These are phyloP conservation scores for Zygoascus tannicola DNA, from an alignment of 805 yeast species.

Conservation along the genomic window DNA sequence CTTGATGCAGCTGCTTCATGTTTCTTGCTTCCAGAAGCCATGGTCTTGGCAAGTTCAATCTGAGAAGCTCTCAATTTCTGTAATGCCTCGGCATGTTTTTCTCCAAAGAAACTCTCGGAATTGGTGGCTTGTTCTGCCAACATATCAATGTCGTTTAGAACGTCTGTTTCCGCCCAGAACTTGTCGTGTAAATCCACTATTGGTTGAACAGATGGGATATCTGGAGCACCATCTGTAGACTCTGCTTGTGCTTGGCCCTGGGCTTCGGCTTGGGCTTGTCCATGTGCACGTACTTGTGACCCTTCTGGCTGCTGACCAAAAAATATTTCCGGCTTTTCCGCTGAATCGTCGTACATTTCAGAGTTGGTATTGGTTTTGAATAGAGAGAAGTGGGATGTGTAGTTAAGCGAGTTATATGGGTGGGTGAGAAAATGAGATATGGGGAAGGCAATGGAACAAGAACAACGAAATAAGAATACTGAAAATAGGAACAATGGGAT, in stretches of 20 bases:
- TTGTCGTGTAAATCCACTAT: constrained; percentile 60
- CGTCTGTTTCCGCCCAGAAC: constrained; percentile 82
- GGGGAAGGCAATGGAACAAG: too few species aligned
- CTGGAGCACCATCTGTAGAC: neutral
- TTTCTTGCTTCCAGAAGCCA: constrained; percentile 27
- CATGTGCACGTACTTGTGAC: too few species aligned
- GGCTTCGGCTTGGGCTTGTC: neutral
- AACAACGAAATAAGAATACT: too few species aligned
- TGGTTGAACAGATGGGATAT: constrained; percentile 45
- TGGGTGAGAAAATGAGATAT: too few species aligned
- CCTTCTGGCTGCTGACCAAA: too few species aligned
- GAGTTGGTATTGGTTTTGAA: too few species aligned
- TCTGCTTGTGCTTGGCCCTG: neutral
- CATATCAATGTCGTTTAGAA: constrained; percentile 65
- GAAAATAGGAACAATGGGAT: too few species aligned
- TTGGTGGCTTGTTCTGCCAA: constrained; percentile 37
- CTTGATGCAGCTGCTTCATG: constrained; percentile 22
- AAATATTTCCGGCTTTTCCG: too few species aligned
- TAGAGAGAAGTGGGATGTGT: too few species aligned
- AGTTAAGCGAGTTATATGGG: too few species aligned
- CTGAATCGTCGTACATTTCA: too few species aligned
- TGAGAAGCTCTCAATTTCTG: constrained; percentile 51
- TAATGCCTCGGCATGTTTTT: constrained; percentile 42
- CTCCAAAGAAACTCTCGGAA: constrained; percentile 31
- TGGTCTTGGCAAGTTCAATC: constrained; percentile 34